These are phyloP conservation scores for Sporothrix mexicana DNA, from an alignment of 2,329 filamentous ascomycete species.

Conservation along the genomic window DNA sequence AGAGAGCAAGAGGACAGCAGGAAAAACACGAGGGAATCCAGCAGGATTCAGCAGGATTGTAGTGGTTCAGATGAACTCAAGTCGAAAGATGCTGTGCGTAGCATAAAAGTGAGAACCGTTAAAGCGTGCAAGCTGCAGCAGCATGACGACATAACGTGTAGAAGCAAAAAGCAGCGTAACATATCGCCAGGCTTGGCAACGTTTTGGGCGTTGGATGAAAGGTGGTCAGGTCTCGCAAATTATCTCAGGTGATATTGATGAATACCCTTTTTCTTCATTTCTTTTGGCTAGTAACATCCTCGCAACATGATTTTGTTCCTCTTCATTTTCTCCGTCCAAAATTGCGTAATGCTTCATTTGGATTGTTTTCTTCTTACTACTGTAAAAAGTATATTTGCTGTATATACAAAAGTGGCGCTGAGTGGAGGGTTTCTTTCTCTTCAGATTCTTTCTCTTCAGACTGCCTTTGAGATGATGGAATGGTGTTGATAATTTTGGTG, in stretches of 20 bases:
- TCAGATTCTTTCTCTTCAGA: neutral
- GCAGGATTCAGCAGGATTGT: neutral
- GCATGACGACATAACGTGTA: neutral
- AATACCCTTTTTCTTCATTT: neutral
- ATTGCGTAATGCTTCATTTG: neutral
- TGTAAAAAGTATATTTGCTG: slow-evolving; percentile 4
- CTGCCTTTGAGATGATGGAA: slow-evolving; percentile 7
- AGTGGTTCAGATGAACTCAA: slow-evolving; percentile 19
- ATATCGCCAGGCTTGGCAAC: neutral
- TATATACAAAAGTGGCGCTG: slow-evolving; percentile 23
- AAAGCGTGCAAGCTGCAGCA: neutral
- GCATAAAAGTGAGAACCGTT: neutral
- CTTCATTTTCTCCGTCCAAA: slow-evolving; percentile 2
- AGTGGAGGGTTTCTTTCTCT: neutral
- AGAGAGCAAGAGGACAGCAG: slow-evolving; percentile 1
- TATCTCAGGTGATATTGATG: neutral
- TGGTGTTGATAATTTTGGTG: slow-evolving; percentile 4
- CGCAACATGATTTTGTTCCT: neutral
- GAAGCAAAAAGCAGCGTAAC: neutral
- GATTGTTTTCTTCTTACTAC: neutral
- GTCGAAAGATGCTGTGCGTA: neutral
- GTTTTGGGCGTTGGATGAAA: no score
- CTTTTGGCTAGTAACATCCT: neutral
- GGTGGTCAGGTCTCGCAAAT: neutral
- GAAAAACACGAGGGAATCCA: neutral